Conservation (phyloP, 805 yeast species). For the Scheffersomyces lignosus region DNA sequence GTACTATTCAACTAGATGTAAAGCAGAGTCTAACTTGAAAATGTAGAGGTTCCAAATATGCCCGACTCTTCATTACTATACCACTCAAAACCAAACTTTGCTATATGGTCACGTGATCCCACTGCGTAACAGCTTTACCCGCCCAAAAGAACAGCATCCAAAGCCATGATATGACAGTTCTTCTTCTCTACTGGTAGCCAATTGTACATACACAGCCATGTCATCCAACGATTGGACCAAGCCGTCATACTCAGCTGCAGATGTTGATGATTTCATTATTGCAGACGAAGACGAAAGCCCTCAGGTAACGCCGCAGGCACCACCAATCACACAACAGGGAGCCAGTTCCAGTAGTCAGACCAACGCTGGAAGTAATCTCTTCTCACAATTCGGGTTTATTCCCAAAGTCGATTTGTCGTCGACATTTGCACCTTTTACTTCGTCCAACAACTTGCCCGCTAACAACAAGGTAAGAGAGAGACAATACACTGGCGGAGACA, state of each 20-base stretch:
- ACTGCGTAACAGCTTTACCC: too few relatives aligned
- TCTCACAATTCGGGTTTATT: slow-evolving; percentile 8
- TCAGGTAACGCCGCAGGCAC: background rate
- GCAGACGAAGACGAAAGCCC: slow-evolving; percentile 32
- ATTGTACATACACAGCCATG: background rate
- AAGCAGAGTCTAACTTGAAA: too few relatives aligned
- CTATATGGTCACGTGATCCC: too few relatives aligned
- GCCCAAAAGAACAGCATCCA: too few relatives aligned
- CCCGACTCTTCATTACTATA: too few relatives aligned
- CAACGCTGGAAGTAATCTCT: slow-evolving; percentile 4
- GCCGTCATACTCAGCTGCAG: slow-evolving; percentile 13
- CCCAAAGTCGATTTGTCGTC: slow-evolving; percentile 39
- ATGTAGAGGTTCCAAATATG: too few relatives aligned
- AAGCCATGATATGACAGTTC: too few relatives aligned
- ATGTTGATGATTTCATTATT: slow-evolving; percentile 34
- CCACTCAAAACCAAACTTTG: too few relatives aligned
- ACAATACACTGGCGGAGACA: slow-evolving; percentile 67
- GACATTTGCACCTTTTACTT: slow-evolving; percentile 33
- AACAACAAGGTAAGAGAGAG: slow-evolving; percentile 40
- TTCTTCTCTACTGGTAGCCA: too few relatives aligned
- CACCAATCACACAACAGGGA: background rate
- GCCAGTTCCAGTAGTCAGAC: background rate
- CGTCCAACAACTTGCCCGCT: slow-evolving; percentile 9
- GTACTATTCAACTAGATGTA: too few relatives aligned
- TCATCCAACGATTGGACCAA: slow-evolving; percentile 8